Evolutionary conservation across 306 rosid genomes (phyloP), one percentile per base, ranked within the genome.

Genomic region (Lotus japonicus): DNA sequence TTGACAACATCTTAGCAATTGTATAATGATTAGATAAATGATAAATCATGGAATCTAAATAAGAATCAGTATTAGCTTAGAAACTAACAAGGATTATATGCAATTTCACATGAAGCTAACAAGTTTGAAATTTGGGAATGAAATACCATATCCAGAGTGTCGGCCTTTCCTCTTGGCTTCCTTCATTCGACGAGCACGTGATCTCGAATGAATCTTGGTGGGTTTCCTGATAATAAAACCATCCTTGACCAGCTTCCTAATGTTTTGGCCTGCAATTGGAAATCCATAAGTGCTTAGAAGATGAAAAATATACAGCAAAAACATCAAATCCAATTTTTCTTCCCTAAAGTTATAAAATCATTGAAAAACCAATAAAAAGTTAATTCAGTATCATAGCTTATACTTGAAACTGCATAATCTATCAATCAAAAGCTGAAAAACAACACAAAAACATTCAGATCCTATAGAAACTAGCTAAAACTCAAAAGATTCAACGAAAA

Each of bases 121-220:
- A 41, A 66, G 17, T 2, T 6, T 11, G 7, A 31, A 7, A 31
- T 31, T 31, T 31, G 44, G 48, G 21, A 41, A 14, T 23, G 28
- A 18, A 26, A n/a, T 94, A 94, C 98, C 98, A 23, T 94, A 86
- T 55, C 98, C 98, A 10, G 98, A 88, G 77, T 94, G 98, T 17
- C 98, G 89, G 0, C 98, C 98, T 83, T 94, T 94, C 74, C 88
- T 83, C 89, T 88, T 94, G 10, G 98, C 98, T 79, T 82, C 98
- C 74, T 85, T 90, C 97, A 90, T 90, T 0, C 98, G 70, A 28
- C 98, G 96, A 1, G 98, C 98, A 38, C 97, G 98, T 36, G 98
- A 94, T 3, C 98, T 87, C 0, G 97, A 94, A 73, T 94, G 98
- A 54, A 94, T 94, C 85, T 94, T 94, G 7, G 97, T 94, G 19